Evolutionary conservation across 176 grass and related monocot species (phyloP), one percentile per base, ranked within the genome.

Genomic region (Triticum turgidum): DNA sequence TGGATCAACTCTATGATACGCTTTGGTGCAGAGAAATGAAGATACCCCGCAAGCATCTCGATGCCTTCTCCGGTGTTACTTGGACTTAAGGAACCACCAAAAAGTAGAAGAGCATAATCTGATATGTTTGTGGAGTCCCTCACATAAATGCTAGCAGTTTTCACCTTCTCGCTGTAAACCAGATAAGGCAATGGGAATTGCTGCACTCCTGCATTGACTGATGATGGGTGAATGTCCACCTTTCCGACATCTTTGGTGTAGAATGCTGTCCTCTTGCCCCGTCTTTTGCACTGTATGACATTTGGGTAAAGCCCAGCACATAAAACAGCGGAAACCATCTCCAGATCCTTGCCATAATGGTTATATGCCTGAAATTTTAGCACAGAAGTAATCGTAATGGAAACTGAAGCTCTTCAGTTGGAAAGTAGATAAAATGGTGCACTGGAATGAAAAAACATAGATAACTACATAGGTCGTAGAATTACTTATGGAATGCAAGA

Each of bases 41-140:
- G 93, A 78, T 98, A 98, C 25, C 96, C 93, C 5, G 82, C 96
- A 24, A 98, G 81, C 96, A 98, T 98, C 78, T 96, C 93, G 6
- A 98, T 95, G 52, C 93, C 90, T 72, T 98, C 96, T 67, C 96
- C 90, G 65, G 86, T 94, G 85, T 88, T 91, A 65, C 91, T 94
- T 14, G 78, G 86, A 73, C 56, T 78, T 29, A 95, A 38, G 32
- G 84, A 86, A 74, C 96, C 96, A 73, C 96, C 96, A 89, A 98
- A 98, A 42, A 98, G 86, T 64, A 98, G 84, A 78, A 98, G 92
- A 68, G 91, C 88, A 44, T 98, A 98, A 80, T 98, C 96, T 11
- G 96, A 98, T 86, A 98, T 94, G 64, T 98, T 98, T 81, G 96
- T 98, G 3, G 91, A 94, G 84, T 98, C 96, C 79, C 93, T 95